Base-by-base conservation (phyloP, 2,329 filamentous ascomycete species). In the Fusarium anguioides region DNA sequence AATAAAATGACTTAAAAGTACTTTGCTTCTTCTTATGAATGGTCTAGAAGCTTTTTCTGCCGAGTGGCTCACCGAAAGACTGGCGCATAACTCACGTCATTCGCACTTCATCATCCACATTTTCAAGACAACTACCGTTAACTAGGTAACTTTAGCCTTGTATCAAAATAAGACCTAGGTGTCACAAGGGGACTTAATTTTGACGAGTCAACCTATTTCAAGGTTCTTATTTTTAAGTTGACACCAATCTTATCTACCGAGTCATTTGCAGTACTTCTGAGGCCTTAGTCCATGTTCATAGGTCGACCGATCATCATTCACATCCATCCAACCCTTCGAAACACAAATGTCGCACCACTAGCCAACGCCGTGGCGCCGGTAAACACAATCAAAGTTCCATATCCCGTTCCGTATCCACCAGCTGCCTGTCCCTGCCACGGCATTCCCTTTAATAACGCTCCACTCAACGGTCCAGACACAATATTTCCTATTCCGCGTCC, bases 401-500 rank as follows among this genome's bases (percentile, higher is more conserved):
- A 78, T 12, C 77, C 75, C 9, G 60, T 76, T 0, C 76, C 77
- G 26, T 63, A 78, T 0, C 74, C 77, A 6, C 72, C 75, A 7
- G 69, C 49, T 3, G 72, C 76, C 36, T 76, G 64, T 18, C 72
- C 77, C 37, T 77, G 72, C 74, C 51, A 86, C 21, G 82, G 79
- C 59, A 79, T 77, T 1, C 80, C 80, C 35, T 75, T 77, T 24
- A 89, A 71, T 49, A 89, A 72, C 2, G 76, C 80, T 53, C 86
- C 83, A 70, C 86, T 88, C 60, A 89, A 48, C 7, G 87, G 86
- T 1, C 87, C 87, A 8, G 80, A 84, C 4, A 79, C 79, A 40
- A 89, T 81, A 64, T 89, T 89, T 1, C 88, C 88, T 3, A 91
- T 77, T 0, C 88, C 89, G 40, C 89, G 80, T 1, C 86, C 87